These are phyloP conservation scores for Termitomyces sp. DNA, from an alignment of 768 basidiomycete species.

Conservation along the genomic window DNA sequence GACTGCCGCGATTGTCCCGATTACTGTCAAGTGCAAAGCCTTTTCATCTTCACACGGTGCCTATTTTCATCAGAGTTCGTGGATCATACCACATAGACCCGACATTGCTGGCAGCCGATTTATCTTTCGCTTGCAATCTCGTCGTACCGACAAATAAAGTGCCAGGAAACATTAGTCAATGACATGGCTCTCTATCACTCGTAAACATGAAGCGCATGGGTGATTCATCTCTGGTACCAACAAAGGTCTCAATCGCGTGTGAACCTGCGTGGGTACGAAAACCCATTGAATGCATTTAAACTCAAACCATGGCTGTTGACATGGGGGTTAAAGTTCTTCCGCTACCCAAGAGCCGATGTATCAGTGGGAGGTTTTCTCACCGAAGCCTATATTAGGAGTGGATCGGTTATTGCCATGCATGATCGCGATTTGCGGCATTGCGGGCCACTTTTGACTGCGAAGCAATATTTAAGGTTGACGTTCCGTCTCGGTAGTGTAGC, in stretches of 20 bases:
- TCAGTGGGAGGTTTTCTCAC: neutral
- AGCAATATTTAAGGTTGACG: neutral
- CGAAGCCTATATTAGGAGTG: neutral
- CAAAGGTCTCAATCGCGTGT: neutral
- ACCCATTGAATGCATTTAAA: neutral
- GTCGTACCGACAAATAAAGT: neutral
- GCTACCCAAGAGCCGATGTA: neutral
- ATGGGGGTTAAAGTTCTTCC: neutral
- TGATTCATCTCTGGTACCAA: neutral
- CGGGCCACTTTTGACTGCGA: neutral
- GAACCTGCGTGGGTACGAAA: neutral
- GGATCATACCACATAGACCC: neutral
- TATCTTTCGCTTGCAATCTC: neutral
- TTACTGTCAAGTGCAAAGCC: neutral
- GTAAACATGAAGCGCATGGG: neutral
- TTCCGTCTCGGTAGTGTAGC: slow-evolving; percentile 4
- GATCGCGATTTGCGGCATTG: slow-evolving; percentile 2
- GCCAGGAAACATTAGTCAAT: neutral
- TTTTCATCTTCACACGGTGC: neutral
- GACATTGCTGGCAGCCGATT: neutral
- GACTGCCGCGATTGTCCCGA: neutral
- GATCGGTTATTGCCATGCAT: neutral
- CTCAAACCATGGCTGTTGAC: neutral
- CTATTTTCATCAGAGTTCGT: neutral
- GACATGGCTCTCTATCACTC: neutral